A percentile compares a stretch with the other conserved stretches of the same genome.
These are phyloP conservation scores for Opeltia flavorubescens DNA, from an alignment of 495 filamentous ascomycete species.

Conservation along the genomic window DNA sequence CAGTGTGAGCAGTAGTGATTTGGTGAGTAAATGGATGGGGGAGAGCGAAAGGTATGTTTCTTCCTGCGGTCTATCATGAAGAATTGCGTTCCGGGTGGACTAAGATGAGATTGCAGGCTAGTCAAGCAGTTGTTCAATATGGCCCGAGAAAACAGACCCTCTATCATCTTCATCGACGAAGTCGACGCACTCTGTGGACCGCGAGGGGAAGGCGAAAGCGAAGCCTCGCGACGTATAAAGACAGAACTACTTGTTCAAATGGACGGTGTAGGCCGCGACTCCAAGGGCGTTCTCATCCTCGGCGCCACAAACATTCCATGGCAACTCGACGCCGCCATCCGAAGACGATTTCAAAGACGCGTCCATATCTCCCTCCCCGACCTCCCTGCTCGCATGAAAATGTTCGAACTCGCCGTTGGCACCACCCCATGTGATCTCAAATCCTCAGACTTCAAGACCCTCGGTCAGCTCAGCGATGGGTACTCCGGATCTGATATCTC, in stretches of 20 bases:
- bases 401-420: constrained; percentile 93
- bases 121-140: constrained; percentile 97
- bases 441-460: constrained; percentile 57
- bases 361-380: constrained; percentile 93
- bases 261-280: constrained; percentile 95
- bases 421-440: constrained; percentile 78
- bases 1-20: constrained; percentile 88
- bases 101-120: constrained; percentile 39
- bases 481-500: constrained; percentile 94
- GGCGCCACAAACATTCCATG: constrained; percentile 98
- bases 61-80: background rate
- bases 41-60: constrained; percentile 77
- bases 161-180: constrained; percentile 99
- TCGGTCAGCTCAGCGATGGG: constrained; percentile 74
- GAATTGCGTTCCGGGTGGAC: no score
- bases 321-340: constrained; percentile 97
- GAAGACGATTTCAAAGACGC: constrained; percentile 87
- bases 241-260: constrained; percentile 98
- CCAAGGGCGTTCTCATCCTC: constrained; percentile 82
- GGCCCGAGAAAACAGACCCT: constrained; percentile 94
- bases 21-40: constrained; percentile 99
- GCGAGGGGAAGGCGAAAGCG: constrained; percentile 91
- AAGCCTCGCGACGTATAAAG: constrained; percentile 94
- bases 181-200: constrained; percentile 95
- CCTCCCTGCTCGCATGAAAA: constrained; percentile 73